Evolutionary conservation across 1,284 basidiomycete genomes (phyloP).

Genomic region (Puccinia brachypodii): DNA sequence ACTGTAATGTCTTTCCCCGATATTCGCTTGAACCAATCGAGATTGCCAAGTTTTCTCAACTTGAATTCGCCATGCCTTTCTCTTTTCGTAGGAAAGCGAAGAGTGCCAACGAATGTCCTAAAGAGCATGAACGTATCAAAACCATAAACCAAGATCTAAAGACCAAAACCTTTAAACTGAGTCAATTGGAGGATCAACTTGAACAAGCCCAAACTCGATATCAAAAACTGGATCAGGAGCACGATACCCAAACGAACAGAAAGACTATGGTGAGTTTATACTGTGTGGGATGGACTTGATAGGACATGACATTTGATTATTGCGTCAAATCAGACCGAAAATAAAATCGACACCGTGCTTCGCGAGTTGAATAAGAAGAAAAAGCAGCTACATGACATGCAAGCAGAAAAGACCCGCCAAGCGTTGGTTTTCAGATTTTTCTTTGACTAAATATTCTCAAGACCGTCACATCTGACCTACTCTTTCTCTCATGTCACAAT

Average conservation of each 20-base stretch:
- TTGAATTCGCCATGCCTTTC: background rate
- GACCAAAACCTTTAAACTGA: slow-evolving; percentile 17
- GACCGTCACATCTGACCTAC: background rate
- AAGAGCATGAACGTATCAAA: slow-evolving; percentile 83
- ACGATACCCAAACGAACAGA: slow-evolving; percentile 31
- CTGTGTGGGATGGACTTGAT: background rate
- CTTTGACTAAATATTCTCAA: background rate
- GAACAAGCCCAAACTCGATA: slow-evolving; percentile 29
- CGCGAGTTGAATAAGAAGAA: slow-evolving; percentile 65
- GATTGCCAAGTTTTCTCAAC: background rate
- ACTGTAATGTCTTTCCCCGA: slow-evolving; percentile 63
- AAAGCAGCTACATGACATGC: slow-evolving; percentile 72
- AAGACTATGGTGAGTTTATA: slow-evolving; percentile 31
- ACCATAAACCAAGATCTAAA: slow-evolving; percentile 64
- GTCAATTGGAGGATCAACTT: slow-evolving; percentile 40
- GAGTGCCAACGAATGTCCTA: slow-evolving; percentile 74
- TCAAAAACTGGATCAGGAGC: slow-evolving; percentile 37
- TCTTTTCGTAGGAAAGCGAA: slow-evolving; percentile 64
- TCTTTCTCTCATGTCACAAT: background rate
- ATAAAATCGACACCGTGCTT: slow-evolving; percentile 59
- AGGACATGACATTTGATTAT: background rate
- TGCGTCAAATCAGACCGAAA: slow-evolving; percentile 14
- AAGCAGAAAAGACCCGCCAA: slow-evolving; percentile 71
- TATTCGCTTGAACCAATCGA: background rate
- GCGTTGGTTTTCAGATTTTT: slow-evolving; percentile 61